These are phyloP conservation scores for Aureobasidium mangrovei DNA, from an alignment of 2,329 filamentous ascomycete species.

Conservation along the genomic window DNA sequence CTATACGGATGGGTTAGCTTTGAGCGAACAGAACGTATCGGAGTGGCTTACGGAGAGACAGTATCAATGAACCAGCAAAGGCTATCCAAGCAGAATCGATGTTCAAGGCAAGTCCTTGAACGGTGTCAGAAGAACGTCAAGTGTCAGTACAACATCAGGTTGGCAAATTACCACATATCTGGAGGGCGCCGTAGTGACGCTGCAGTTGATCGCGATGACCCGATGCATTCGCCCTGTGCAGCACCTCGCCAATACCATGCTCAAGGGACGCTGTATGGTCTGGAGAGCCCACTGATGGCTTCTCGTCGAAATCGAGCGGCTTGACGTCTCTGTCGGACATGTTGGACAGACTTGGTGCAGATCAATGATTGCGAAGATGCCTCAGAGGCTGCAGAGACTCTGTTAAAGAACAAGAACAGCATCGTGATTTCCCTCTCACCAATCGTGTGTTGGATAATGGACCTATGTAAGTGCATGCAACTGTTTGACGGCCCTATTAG, in stretches of 20 bases:
- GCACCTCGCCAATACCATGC: conserved; percentile 29
- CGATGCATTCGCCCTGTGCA: conserved; percentile 47
- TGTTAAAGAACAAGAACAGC: not conserved
- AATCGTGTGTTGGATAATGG: conserved; percentile 9
- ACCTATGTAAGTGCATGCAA: not conserved
- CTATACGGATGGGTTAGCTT: conserved; percentile 18
- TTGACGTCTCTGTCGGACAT: not conserved
- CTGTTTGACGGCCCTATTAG: not conserved
- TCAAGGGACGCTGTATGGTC: conserved; percentile 18
- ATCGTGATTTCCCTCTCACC: not conserved
- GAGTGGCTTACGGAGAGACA: conserved; percentile 39
- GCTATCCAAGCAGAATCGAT: conserved; percentile 59
- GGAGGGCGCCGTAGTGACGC: conserved; percentile 53
- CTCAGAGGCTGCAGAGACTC: not conserved
- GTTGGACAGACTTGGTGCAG: not conserved
- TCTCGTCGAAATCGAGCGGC: not conserved
- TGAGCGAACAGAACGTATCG: not conserved
- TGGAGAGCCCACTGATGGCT: not conserved
- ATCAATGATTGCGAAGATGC: not conserved
- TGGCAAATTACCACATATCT: conserved; percentile 34
- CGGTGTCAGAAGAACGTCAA: too few relatives aligned
- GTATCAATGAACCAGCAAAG: conserved; percentile 51
- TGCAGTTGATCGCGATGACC: conserved; percentile 56
- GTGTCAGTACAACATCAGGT: too few relatives aligned
- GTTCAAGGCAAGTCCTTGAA: conserved; percentile 39